These are phyloP conservation scores for Chlorophyllum brunneum DNA, from an alignment of 768 basidiomycete genomes.

Conservation along the genomic window DNA sequence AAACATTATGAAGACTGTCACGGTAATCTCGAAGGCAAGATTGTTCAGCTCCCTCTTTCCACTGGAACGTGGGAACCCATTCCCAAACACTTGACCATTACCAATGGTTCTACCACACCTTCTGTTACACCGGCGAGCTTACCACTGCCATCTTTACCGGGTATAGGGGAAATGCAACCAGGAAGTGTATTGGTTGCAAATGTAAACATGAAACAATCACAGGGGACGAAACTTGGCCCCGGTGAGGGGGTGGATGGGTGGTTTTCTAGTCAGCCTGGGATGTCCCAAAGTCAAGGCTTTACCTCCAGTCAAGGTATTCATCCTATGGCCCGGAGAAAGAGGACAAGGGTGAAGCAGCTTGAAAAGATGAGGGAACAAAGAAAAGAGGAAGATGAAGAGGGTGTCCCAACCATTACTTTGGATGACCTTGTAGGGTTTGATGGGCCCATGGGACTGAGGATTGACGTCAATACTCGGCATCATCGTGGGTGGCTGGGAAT, in stretches of 20 bases:
- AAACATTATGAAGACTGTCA: conserved; percentile 5
- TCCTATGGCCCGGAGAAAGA: conserved; percentile 1
- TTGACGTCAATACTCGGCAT: not conserved
- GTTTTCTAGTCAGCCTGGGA: not conserved
- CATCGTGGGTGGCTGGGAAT: not conserved
- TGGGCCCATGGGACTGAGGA: not conserved
- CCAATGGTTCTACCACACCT: not conserved
- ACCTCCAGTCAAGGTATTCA: not conserved
- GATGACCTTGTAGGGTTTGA: conserved; percentile 3
- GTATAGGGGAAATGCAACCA: not conserved
- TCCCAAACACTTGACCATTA: not conserved
- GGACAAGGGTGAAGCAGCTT: conserved; percentile 2
- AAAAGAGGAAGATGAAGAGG: conserved; percentile 2
- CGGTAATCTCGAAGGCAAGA: not conserved
- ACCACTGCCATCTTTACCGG: not conserved
- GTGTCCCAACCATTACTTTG: not conserved
- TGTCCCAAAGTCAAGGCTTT: conserved; percentile 2
- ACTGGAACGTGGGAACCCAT: not conserved
- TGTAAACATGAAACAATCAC: not conserved
- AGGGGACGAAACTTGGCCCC: not conserved
- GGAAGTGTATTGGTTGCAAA: not conserved
- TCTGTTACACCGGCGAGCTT: not conserved
- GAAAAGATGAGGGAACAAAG: not conserved
- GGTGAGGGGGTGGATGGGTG: not conserved
- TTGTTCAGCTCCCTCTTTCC: not conserved